Base-by-base conservation (phyloP, 768 basidiomycete species). In the Fistulinella prunicolor region DNA sequence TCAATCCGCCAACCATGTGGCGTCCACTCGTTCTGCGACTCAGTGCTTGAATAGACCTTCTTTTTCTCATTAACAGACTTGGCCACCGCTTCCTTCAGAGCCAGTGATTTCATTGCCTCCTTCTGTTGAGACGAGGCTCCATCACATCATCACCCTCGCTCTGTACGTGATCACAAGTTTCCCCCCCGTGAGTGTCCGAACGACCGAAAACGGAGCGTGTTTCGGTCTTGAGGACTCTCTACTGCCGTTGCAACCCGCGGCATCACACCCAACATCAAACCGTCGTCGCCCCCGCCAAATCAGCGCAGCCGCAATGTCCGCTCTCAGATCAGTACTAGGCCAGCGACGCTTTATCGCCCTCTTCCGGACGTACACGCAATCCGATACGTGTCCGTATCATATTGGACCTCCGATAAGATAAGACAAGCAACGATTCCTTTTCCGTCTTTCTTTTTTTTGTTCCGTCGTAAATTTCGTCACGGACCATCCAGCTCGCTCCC, bases 391-490 rank as follows among this genome's bases (percentile, higher is more conserved):
- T 59, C 50, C 40, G 1, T 20, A 16, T 30, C 19, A 39, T 36
- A 60, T 54, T 65, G 57, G 63, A n/a, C 32, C 26, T 28, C 23
- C 29, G 62, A 63, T 63, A 65, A 63, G 62, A 63, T 65, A 65
- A 63, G 57, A 60, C 63, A 54, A 54, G 21, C 34, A 26, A 53
- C 46, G 50, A 37, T 44, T 45, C 59, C 42, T 59, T 55, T 62
- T 32, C 3, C 19, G n/a, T 1, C 7, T 30, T 35, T 17, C 41
- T 52, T 56, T 43, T 49, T 59, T 46, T 48, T 36, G 44, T 26
- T 50, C 60, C 49, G 53, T 35, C 42, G 39, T 29, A 28, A 28
- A 28, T 55, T 52, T 50, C 51, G 56, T 61, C 57, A 58, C 22
- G 14, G 24, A 26, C 38, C 50, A 32, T 50, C 46, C 40, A 22